Evolutionary conservation across 2,329 filamentous ascomycete species (phyloP).

Genomic region (Penicillium sp.): DNA sequence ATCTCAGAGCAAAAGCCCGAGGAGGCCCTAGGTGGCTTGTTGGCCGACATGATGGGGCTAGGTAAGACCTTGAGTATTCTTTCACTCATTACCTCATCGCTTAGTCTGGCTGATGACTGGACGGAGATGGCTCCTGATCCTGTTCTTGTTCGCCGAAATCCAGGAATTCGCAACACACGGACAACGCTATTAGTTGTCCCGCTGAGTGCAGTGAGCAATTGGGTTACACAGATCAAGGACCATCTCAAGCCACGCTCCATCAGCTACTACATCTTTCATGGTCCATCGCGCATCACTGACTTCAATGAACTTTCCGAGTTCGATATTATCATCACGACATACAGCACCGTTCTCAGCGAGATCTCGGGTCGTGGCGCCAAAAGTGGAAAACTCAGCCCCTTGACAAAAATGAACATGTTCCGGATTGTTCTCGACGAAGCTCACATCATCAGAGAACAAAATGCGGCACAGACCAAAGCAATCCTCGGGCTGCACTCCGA

Average conservation of each 20-base stretch:
- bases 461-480: conserved; percentile 77
- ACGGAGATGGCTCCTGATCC: conserved; percentile 51
- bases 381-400: conserved; percentile 53
- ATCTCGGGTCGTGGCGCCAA: conserved; percentile 64
- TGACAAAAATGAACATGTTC: conserved; percentile 85
- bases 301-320: conserved; percentile 65
- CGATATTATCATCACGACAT: conserved; percentile 89
- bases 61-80: conserved; percentile 84
- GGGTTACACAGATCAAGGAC: conserved; percentile 85
- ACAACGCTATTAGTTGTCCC: conserved; percentile 86
- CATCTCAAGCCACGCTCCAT: conserved; percentile 68
- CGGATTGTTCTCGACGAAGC: conserved; percentile 92
- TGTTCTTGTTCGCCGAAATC: conserved; percentile 30
- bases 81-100: conserved; percentile 68
- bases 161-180: conserved; percentile 61
- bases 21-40: conserved; percentile 68
- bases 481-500: conserved; percentile 76
- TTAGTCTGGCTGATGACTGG: conserved; percentile 64
- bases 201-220: conserved; percentile 87
- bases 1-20: conserved; percentile 59
- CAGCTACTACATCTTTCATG: conserved; percentile 82
- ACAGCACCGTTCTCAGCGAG: conserved; percentile 82
- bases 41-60: conserved; percentile 87
- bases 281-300: conserved; percentile 69
- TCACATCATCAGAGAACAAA: conserved; percentile 86